These are phyloP conservation scores for Paraphoma chrysanthemicola DNA, from an alignment of 2,329 filamentous ascomycete genomes.

Conservation along the genomic window DNA sequence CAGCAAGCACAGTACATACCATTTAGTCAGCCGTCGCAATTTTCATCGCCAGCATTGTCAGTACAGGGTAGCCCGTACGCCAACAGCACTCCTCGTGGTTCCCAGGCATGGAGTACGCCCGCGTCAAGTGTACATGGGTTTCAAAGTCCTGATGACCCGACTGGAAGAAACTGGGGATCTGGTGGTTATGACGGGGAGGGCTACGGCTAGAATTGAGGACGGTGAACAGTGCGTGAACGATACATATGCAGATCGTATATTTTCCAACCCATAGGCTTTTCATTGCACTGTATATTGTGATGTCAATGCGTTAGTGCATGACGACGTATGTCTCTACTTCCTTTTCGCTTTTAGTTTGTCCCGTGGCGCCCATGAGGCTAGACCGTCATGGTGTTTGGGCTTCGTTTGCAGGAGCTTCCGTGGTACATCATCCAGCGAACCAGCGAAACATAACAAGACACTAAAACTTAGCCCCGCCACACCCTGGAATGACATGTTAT, in stretches of 20 bases:
- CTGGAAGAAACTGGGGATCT: conserved; percentile 8
- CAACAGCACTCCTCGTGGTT: conserved; percentile 1
- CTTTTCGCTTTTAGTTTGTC: too few relatives aligned
- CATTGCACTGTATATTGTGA: too few relatives aligned
- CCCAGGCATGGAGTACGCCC: conserved; percentile 10
- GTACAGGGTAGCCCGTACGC: conserved; percentile 16
- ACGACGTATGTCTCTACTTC: too few relatives aligned
- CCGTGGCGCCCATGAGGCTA: too few relatives aligned
- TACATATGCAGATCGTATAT: background rate
- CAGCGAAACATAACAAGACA: too few relatives aligned
- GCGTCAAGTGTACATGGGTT: conserved; percentile 3
- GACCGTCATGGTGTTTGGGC: too few relatives aligned
- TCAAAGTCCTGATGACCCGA: conserved; percentile 1
- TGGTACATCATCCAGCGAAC: too few relatives aligned
- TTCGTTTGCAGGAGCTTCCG: too few relatives aligned
- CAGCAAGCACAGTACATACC: conserved; percentile 4
- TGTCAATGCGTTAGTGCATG: too few relatives aligned
- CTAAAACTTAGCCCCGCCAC: too few relatives aligned
- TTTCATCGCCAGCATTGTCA: conserved; percentile 8
- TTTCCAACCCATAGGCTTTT: background rate
- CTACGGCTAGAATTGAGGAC: conserved; percentile 3
- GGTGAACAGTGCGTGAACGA: background rate
- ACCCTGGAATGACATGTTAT: too few relatives aligned
- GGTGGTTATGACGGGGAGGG: conserved; percentile 20
- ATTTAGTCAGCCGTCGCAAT: conserved; percentile 2